Percentiles rank a stretch among this genome's conserved stretches.
Conservation (phyloP, 495 filamentous ascomycete species). For the Daldinia childiae region DNA sequence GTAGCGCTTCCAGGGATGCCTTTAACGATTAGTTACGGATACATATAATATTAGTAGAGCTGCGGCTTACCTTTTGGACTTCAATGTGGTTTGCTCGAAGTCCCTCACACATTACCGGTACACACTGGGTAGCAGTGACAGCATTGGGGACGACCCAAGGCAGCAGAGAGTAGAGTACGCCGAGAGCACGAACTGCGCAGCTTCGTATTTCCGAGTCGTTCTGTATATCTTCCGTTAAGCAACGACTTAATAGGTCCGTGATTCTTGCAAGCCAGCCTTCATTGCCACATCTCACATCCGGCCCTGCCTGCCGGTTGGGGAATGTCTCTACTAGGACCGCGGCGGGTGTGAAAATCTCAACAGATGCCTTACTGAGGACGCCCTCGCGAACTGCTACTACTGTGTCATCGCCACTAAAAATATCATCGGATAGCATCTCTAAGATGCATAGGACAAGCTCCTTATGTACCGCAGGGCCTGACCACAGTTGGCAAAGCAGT, state of each 20-base stretch:
- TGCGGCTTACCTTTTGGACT: constrained; percentile 72
- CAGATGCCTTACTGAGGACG: constrained; percentile 83
- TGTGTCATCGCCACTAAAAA: constrained; percentile 89
- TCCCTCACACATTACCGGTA: constrained; percentile 76
- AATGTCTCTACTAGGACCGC: constrained; percentile 77
- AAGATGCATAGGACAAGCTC: constrained; percentile 83
- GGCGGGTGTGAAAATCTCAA: constrained; percentile 90
- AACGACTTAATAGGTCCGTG: constrained; percentile 76
- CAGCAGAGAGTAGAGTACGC: constrained; percentile 77
- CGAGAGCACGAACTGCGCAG: constrained; percentile 77
- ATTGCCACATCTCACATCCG: constrained; percentile 73
- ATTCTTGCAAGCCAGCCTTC: constrained; percentile 90
- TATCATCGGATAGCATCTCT: constrained; percentile 93
- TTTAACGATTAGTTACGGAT: constrained; percentile 50
- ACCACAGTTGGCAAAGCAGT: constrained; percentile 82
- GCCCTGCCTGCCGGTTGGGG: constrained; percentile 67
- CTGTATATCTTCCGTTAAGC: constrained; percentile 69
- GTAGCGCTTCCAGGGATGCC: constrained; percentile 85
- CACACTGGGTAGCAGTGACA: constrained; percentile 71
- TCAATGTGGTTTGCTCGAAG: constrained; percentile 77
- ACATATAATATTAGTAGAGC: neutral
- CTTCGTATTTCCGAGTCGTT: constrained; percentile 70
- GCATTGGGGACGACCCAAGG: constrained; percentile 87
- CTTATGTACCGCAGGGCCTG: constrained; percentile 73
- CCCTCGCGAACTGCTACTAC: constrained; percentile 82